These are phyloP conservation scores for Lepidium didymum DNA, from an alignment of 345 rosid species.

Conservation along the genomic window DNA sequence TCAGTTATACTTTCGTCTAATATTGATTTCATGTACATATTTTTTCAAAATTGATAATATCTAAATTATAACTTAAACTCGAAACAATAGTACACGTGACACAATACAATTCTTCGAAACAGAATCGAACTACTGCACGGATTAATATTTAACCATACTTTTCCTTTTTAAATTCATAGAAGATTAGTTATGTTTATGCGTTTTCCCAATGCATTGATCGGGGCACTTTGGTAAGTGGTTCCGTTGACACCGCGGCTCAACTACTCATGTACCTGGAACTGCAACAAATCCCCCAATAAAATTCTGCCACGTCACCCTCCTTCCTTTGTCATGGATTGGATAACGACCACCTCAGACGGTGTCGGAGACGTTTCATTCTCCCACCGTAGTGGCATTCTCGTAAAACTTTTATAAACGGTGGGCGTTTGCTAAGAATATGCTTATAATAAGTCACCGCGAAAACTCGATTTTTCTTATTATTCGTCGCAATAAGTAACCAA, in stretches of 20 bases:
- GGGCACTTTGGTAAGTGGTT: slow-evolving; percentile 5
- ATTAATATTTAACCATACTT: too few species aligned
- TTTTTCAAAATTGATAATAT: too few species aligned
- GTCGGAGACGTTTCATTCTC: slow-evolving; percentile 14
- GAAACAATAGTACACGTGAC: too few species aligned
- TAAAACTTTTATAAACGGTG: background rate
- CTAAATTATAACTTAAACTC: too few species aligned
- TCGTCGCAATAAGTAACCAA: slow-evolving; percentile 14
- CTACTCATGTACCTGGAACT: background rate
- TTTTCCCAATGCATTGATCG: background rate
- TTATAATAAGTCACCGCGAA: slow-evolving; percentile 13
- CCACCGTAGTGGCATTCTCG: slow-evolving; percentile 20
- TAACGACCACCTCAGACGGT: slow-evolving; percentile 10
- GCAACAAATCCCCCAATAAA: background rate
- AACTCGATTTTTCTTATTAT: background rate
- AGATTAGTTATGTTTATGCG: background rate
- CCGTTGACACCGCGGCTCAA: slow-evolving; percentile 11
- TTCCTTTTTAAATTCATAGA: too few species aligned
- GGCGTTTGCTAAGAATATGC: background rate
- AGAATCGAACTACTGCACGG: too few species aligned
- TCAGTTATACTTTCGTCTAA: too few species aligned
- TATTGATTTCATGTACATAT: too few species aligned
- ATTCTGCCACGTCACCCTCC: slow-evolving; percentile 8
- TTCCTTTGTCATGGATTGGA: background rate
- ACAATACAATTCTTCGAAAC: too few species aligned